phyloP scores from a whole-genome alignment of 2,329 filamentous ascomycete species.

The Trichoderma guizhouense region DNA sequence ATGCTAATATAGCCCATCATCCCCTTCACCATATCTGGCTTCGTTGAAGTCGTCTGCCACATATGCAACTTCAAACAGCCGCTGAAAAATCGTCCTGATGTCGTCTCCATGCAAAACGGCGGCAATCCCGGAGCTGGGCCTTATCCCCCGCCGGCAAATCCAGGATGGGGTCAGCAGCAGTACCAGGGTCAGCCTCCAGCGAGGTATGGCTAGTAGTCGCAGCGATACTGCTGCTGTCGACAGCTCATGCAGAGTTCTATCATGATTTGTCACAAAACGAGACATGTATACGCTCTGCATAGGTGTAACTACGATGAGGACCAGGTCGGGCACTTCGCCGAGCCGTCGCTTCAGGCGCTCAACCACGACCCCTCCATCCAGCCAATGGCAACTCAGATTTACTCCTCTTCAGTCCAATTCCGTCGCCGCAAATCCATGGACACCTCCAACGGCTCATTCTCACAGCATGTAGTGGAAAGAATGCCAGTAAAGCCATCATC shows the following conservation, averaged over 20 bases:
- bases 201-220: constrained; percentile 2
- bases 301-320: neutral
- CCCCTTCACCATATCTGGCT: constrained; percentile 64
- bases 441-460: neutral
- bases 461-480: neutral
- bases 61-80: constrained; percentile 75
- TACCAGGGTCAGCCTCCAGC: constrained; percentile 9
- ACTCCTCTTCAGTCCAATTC: neutral
- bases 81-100: constrained; percentile 54
- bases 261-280: neutral
- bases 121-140: constrained; percentile 29
- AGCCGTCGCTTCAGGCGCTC: neutral
- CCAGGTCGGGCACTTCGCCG: neutral
- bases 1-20: constrained; percentile 55
- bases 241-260: neutral
- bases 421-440: neutral
- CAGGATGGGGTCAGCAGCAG: constrained; percentile 13
- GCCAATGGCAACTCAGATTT: neutral
- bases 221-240: neutral
- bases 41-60: constrained; percentile 67
- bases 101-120: constrained; percentile 49
- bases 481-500: neutral
- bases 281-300: neutral
- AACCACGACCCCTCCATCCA: neutral
- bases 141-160: constrained; percentile 28